Base-by-base conservation (phyloP, 2,329 filamentous ascomycete species). In the Ophiostoma pallidulum region DNA sequence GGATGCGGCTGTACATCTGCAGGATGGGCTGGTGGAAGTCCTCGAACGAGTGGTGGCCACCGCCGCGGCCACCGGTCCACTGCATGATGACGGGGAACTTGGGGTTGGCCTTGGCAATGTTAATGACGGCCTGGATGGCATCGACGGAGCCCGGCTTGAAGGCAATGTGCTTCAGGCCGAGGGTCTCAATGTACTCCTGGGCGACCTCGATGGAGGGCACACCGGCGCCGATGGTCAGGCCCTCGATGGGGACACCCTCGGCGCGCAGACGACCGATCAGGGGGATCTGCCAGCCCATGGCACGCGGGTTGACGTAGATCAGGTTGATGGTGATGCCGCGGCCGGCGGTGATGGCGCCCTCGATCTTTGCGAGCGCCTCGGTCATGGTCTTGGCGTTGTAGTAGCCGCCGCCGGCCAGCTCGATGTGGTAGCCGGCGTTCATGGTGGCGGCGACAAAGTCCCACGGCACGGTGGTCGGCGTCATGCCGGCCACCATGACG, bases 101-200 rank as follows among this genome's bases (percentile, higher is more conserved):
- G 2, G 90, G 89, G 64, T 95, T 92, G n/a, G 87, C 86, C 67
- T 86, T 92, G 54, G 90, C 89, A 59, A 96, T 90, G 66, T 94
- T 92, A 67, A 96, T 84, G 50, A 94, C 86, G 28, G 84, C 73
- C 63, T 95, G 87, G 53, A 96, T 94, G 3, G 85, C 86, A 53
- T 94, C 86, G 41, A 84, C 75, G 14, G 89, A 94, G 51, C 90
- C 89, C 26, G 90, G 90, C 73, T 96, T 96, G 77, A 96, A 95
- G 24, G 82, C 75, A 57, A 96, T 94, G 66, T 95, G 88, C 72
- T 94, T 94, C 51, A 96, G 75, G 12, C 88, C 89, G 12, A 96
- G 75, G 0, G 90, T 97, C 66, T 90, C 78, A 56, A 96, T 95
- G 66, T 95, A 96, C 62, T 94, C 87, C 59, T 92, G 85, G 19